A percentile compares a stretch with the other conserved stretches of the same genome.
phyloP scores from a whole-genome alignment of 1,139 yeast species.

The Blastobotrys arbuscula region DNA sequence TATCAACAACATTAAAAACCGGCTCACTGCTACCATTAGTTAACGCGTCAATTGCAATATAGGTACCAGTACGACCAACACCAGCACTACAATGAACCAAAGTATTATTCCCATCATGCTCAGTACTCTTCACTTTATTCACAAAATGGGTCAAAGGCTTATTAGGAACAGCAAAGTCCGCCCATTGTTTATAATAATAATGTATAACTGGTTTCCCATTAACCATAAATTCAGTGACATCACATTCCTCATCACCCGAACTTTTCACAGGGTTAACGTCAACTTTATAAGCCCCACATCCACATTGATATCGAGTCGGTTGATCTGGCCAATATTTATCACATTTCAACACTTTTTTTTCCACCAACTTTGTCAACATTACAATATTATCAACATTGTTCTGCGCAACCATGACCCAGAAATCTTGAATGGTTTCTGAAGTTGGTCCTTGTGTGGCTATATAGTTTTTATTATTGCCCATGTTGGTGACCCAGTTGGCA shows the following conservation, averaged over 20 bases:
- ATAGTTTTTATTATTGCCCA: constrained; percentile 30
- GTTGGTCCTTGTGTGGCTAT: constrained; percentile 76
- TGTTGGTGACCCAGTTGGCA: constrained; percentile 41
- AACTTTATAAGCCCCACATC: not conserved
- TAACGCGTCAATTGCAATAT: constrained; percentile 59
- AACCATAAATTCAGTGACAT: constrained; percentile 3
- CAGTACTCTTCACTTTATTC: constrained; percentile 28
- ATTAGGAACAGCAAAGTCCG: constrained; percentile 47
- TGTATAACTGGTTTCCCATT: constrained; percentile 33
- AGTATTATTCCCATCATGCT: constrained; percentile 35
- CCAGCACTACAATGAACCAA: constrained; percentile 81
- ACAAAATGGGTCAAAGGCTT: constrained; percentile 30
- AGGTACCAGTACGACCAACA: constrained; percentile 79
- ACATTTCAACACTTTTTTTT: constrained; percentile 56
- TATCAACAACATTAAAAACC: constrained; percentile 38
- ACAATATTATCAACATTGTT: constrained; percentile 49
- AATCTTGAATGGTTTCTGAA: constrained; percentile 53
- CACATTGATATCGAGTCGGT: not conserved
- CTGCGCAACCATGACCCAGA: constrained; percentile 79
- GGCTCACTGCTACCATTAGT: constrained; percentile 25
- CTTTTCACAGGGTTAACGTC: not conserved
- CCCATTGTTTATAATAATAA: constrained; percentile 52
- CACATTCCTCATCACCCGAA: constrained; percentile 3
- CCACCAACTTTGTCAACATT: constrained; percentile 86
- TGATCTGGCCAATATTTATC: constrained; percentile 63